Conservation (phyloP, 441 rosid genomes). For the Jatropha multifida region DNA sequence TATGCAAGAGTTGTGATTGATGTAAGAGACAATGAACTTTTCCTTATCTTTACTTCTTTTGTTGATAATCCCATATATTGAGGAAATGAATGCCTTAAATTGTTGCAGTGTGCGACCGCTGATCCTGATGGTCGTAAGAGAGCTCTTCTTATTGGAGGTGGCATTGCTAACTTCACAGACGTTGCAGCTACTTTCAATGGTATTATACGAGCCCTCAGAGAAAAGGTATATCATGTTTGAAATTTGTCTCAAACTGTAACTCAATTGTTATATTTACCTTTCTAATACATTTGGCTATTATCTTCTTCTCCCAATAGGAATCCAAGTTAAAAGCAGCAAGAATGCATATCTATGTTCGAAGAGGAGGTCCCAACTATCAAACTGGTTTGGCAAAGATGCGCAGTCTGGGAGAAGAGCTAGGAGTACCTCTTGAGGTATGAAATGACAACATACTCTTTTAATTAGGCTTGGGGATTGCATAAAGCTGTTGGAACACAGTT, state of each 20-base stretch:
- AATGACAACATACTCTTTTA: not conserved
- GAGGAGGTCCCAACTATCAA: conserved; percentile 96
- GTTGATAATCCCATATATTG: not conserved
- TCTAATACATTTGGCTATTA: not conserved
- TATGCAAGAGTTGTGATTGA: conserved; percentile 93
- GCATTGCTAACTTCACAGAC: conserved; percentile 91
- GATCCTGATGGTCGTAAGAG: conserved; percentile 87
- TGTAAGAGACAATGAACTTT: conserved; percentile 40
- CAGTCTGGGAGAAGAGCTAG: conserved; percentile 71
- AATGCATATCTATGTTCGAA: conserved; percentile 85
- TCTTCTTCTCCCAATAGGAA: conserved; percentile 43
- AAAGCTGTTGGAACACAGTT: not conserved
- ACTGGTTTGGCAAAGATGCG: conserved; percentile 87
- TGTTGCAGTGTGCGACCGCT: conserved; percentile 74
- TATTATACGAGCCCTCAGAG: conserved; percentile 78
- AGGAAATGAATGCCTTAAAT: not conserved
- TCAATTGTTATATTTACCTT: conserved; percentile 11
- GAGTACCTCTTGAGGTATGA: conserved; percentile 79
- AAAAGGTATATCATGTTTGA: conserved; percentile 48
- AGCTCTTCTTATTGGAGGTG: conserved; percentile 89
- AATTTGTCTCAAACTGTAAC: not conserved
- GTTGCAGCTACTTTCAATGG: conserved; percentile 93
- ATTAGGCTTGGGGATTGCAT: not conserved
- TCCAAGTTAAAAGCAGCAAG: conserved; percentile 85
- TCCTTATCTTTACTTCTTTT: not conserved